These are phyloP conservation scores for Thyridium curvatum DNA, from an alignment of 2,329 filamentous ascomycete genomes.

Conservation along the genomic window DNA sequence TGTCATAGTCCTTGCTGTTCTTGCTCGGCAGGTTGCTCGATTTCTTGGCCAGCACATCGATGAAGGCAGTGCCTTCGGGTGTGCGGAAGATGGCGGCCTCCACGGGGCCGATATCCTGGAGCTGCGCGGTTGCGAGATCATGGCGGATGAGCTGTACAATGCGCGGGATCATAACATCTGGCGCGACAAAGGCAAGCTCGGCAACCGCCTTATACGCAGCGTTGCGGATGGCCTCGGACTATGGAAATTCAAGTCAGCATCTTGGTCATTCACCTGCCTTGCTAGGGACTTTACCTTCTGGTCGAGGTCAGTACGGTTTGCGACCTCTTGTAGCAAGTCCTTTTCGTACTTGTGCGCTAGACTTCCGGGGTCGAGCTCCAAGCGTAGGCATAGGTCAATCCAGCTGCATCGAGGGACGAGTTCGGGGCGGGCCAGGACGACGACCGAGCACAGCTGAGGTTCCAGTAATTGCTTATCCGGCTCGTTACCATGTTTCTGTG, in stretches of 20 bases:
- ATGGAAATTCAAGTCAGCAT: no score
- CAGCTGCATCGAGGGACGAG: conserved; percentile 74
- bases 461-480: conserved; percentile 49
- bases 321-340: conserved; percentile 62
- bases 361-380: conserved; percentile 74
- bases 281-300: conserved; percentile 44
- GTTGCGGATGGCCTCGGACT: conserved; percentile 42
- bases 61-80: conserved; percentile 78
- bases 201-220: conserved; percentile 82
- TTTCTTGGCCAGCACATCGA: conserved; percentile 88
- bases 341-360: conserved; percentile 61
- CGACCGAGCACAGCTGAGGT: conserved; percentile 65
- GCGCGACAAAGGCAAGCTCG: conserved; percentile 89
- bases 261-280: conserved; percentile 9
- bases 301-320: conserved; percentile 36
- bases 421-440: conserved; percentile 72
- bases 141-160: conserved; percentile 67
- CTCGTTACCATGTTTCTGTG: conserved; percentile 28
- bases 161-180: conserved; percentile 69
- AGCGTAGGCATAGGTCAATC: conserved; percentile 81
- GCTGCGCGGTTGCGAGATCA: conserved; percentile 65
- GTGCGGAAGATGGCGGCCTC: conserved; percentile 93
- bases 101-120: conserved; percentile 70
- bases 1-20: conserved; percentile 92
- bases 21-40: conserved; percentile 68